Percentiles rank a stretch among this genome's conserved stretches.
Conservation (phyloP, 2,329 filamentous ascomycete species). For the Clonostachys sp. region DNA sequence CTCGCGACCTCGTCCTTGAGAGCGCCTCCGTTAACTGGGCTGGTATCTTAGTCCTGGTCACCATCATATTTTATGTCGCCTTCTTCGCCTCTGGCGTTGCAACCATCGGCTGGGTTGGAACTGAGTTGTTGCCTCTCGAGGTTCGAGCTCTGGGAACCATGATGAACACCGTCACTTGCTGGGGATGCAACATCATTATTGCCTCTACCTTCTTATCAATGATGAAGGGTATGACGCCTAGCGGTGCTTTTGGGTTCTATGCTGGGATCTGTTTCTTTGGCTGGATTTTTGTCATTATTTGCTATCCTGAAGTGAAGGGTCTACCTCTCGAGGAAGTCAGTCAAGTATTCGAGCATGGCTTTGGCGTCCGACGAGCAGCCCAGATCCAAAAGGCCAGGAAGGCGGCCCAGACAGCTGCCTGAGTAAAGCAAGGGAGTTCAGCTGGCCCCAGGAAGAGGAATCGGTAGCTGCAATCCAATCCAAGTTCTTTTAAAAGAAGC, state of each 20-base stretch:
- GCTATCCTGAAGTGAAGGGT: constrained; percentile 49
- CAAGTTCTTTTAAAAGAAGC: too few relatives aligned
- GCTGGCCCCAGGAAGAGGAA: too few relatives aligned
- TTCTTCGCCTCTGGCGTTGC: constrained; percentile 29
- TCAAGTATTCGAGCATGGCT: constrained; percentile 42
- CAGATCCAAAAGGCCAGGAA: background rate
- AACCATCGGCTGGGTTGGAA: constrained; percentile 39
- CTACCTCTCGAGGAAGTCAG: constrained; percentile 50
- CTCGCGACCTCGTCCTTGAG: constrained; percentile 30
- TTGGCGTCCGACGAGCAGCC: constrained; percentile 26
- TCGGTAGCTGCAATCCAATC: too few relatives aligned
- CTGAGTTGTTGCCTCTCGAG: constrained; percentile 40
- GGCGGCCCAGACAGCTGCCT: too few relatives aligned
- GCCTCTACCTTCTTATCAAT: constrained; percentile 39
- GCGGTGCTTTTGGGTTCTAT: constrained; percentile 47
- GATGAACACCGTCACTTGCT: constrained; percentile 39
- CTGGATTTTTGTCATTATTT: constrained; percentile 35
- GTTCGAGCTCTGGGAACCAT: constrained; percentile 42
- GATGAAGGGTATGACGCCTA: constrained; percentile 43
- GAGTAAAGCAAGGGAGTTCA: too few relatives aligned
- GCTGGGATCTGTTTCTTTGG: constrained; percentile 41
- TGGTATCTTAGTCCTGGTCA: constrained; percentile 18
- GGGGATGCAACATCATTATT: constrained; percentile 43
- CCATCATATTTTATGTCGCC: constrained; percentile 38
- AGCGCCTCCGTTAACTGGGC: constrained; percentile 11